Percentiles rank a stretch among this genome's conserved stretches.
Conservation (phyloP, 768 basidiomycete genomes). For the Suillus brevipes region DNA sequence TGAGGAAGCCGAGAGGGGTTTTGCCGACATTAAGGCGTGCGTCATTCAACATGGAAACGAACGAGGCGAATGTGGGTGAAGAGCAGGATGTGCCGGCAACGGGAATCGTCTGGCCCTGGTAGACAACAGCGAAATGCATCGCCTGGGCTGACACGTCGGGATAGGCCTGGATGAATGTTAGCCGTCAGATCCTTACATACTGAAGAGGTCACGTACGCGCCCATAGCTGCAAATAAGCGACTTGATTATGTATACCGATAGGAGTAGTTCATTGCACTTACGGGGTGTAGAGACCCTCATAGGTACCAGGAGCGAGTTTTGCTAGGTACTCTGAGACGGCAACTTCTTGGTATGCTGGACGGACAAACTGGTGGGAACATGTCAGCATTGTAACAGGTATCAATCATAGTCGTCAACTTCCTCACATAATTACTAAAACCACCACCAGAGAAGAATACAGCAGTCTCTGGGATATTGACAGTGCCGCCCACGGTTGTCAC, state of each 20-base stretch:
- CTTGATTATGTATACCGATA: constrained; percentile 14
- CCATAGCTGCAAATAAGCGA: constrained; percentile 37
- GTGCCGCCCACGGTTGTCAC: constrained; percentile 77
- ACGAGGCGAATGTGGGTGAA: constrained; percentile 31
- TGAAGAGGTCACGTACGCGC: constrained; percentile 41
- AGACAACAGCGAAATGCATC: constrained; percentile 48
- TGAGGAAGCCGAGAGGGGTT: constrained; percentile 41
- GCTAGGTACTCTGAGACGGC: constrained; percentile 47
- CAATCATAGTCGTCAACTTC: not conserved
- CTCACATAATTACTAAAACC: constrained; percentile 69
- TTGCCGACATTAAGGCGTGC: constrained; percentile 35
- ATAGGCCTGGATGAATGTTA: constrained; percentile 39
- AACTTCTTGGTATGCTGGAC: constrained; percentile 53
- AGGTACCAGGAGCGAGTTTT: constrained; percentile 47
- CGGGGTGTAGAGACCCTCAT: constrained; percentile 62
- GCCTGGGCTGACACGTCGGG: constrained; percentile 72
- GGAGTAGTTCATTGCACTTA: constrained; percentile 33
- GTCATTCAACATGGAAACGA: constrained; percentile 42
- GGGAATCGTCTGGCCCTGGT: constrained; percentile 30
- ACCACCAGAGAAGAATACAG: constrained; percentile 65
- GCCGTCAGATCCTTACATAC: not conserved
- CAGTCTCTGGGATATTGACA: constrained; percentile 56
- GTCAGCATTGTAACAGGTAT: constrained; percentile 10
- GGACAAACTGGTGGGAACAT: constrained; percentile 42
- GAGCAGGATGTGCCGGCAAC: constrained; percentile 36